These are phyloP conservation scores for Pyrenochaeta sp. DNA, from an alignment of 2,329 filamentous ascomycete genomes.

Conservation along the genomic window DNA sequence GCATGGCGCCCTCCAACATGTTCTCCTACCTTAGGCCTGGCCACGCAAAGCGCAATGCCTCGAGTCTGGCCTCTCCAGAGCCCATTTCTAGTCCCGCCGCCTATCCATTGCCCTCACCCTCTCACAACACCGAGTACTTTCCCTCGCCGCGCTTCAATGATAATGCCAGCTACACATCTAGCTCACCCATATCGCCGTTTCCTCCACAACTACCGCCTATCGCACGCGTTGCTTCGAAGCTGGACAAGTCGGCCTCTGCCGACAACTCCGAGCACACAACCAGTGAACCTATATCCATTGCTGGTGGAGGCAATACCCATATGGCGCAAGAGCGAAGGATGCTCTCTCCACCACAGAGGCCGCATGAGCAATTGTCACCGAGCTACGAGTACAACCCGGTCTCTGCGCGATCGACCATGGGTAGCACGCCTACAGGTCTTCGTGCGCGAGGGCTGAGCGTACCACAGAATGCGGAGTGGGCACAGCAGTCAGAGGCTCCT, in stretches of 20 bases:
- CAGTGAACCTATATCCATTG: conserved; percentile 18
- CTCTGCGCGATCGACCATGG: conserved; percentile 26
- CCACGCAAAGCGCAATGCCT: conserved; percentile 50
- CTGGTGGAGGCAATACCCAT: conserved; percentile 11
- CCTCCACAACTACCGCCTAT: conserved; percentile 52
- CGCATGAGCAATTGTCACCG: conserved; percentile 29
- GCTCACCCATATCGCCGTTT: conserved; percentile 49
- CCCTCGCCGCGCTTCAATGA: conserved; percentile 43
- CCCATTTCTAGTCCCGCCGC: conserved; percentile 36
- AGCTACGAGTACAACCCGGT: conserved; percentile 29
- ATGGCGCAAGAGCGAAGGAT: conserved; percentile 22
- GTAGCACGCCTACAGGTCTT: conserved; percentile 42
- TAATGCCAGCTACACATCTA: conserved; percentile 38
- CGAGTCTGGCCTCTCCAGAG: conserved; percentile 45
- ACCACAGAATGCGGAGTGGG: conserved; percentile 30
- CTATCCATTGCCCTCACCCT: conserved; percentile 37
- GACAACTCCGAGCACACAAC: conserved; percentile 18
- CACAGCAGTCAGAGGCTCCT: conserved; percentile 23
- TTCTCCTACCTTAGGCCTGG: conserved; percentile 51
- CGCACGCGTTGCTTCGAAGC: conserved; percentile 47
- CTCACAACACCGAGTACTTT: conserved; percentile 40
- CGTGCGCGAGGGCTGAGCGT: conserved; percentile 37
- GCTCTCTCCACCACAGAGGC: conserved; percentile 29
- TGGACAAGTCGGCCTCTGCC: conserved; percentile 30
- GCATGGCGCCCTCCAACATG: conserved; percentile 52